These are phyloP conservation scores for Aulographum hederae DNA, from an alignment of 2,329 filamentous ascomycete genomes.

Conservation along the genomic window DNA sequence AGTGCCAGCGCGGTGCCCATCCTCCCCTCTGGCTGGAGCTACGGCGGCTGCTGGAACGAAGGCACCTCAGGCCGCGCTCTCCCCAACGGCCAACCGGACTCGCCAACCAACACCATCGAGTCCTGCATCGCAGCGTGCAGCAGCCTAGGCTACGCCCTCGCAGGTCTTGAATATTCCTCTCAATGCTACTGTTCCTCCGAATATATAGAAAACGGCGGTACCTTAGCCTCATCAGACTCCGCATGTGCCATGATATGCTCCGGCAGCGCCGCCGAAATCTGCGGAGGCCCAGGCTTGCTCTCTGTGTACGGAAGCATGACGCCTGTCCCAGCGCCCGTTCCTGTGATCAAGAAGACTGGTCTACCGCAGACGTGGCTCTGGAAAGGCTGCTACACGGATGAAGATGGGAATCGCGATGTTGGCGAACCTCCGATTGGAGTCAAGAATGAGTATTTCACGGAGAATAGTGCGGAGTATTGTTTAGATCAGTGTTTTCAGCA, in stretches of 20 bases:
- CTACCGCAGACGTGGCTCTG: constrained; percentile 12
- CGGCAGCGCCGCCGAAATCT: constrained; percentile 5
- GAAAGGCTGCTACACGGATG: constrained; percentile 8
- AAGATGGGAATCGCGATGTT: constrained; percentile 20
- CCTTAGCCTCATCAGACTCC: constrained; percentile 10
- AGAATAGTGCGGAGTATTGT: constrained; percentile 34
- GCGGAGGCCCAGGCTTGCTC: constrained; percentile 9
- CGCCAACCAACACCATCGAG: constrained; percentile 27
- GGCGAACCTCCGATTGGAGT: neutral
- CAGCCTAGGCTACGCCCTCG: constrained; percentile 28
- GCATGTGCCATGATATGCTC: constrained; percentile 6
- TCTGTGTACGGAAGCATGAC: constrained; percentile 13
- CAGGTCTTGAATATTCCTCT: constrained; percentile 7
- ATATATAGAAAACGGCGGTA: constrained; percentile 8
- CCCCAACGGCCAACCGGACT: constrained; percentile 28
- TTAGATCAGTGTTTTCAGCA: constrained; percentile 33
- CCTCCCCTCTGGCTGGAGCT: constrained; percentile 24
- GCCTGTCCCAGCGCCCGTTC: constrained; percentile 8
- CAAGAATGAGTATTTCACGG: constrained; percentile 27
- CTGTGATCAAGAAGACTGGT: constrained; percentile 8
- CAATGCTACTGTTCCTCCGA: constrained; percentile 13
- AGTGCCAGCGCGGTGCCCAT: neutral
- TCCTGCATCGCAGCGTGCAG: constrained; percentile 29
- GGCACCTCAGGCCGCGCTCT: constrained; percentile 36
- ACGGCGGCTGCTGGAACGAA: constrained; percentile 42